Conservation (phyloP, 768 basidiomycete species). For the Tephrocybe sp. region DNA sequence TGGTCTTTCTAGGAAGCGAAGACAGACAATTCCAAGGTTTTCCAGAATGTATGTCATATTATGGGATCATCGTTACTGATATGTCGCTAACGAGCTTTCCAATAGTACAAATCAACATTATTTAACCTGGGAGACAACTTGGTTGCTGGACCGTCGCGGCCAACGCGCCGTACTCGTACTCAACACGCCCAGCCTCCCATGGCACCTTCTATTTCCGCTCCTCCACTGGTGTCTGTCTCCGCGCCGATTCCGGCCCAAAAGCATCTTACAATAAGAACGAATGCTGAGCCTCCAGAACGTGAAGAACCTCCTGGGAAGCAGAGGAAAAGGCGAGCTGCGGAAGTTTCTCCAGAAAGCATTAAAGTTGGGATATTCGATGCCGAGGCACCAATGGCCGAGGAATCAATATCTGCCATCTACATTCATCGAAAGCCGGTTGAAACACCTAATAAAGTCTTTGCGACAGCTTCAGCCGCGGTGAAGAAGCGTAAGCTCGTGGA, state of each 20-base stretch:
- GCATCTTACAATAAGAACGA: constrained; percentile 25
- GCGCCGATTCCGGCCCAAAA: constrained; percentile 16
- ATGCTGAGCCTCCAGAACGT: constrained; percentile 31
- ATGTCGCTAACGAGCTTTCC: constrained; percentile 9
- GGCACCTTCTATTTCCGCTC: constrained; percentile 23
- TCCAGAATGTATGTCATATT: constrained; percentile 57
- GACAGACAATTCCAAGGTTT: constrained; percentile 68
- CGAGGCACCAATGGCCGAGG: background rate
- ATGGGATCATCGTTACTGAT: constrained; percentile 5
- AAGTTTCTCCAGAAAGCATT: background rate
- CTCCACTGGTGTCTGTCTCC: constrained; percentile 20
- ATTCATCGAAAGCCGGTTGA: constrained; percentile 1
- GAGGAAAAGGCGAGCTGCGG: constrained; percentile 13
- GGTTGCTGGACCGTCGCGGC: constrained; percentile 48
- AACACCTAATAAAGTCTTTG: background rate
- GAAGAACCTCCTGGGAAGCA: constrained; percentile 18
- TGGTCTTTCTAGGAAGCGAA: constrained; percentile 70
- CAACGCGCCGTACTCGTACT: constrained; percentile 59
- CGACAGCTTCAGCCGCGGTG: background rate
- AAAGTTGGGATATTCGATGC: constrained; percentile 6
- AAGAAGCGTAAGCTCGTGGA: constrained; percentile 14
- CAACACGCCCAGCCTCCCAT: constrained; percentile 51
- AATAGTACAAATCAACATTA: constrained; percentile 58
- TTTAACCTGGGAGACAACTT: constrained; percentile 61
- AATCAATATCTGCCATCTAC: constrained; percentile 9